Percentiles rank a stretch among this genome's conserved stretches.
Evolutionary conservation across 1,139 yeast genomes (phyloP).

Genomic region (Magnusiomyces ingens): DNA sequence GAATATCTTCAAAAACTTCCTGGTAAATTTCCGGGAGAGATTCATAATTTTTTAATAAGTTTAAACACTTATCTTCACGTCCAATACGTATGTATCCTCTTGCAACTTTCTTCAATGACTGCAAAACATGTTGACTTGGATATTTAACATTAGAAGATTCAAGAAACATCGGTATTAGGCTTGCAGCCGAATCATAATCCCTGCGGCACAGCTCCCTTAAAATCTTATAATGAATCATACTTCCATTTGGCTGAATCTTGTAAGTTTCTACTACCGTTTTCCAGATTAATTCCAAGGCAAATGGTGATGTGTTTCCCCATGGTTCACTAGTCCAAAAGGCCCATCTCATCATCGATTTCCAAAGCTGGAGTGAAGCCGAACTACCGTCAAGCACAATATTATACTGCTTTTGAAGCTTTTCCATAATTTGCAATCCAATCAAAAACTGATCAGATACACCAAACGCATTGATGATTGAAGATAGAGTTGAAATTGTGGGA

Average conservation of each 20-base stretch:
- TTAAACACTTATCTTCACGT: background rate
- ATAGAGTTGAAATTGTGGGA: constrained; percentile 27
- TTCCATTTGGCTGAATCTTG: constrained; percentile 16
- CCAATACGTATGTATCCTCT: constrained; percentile 2
- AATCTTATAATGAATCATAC: constrained; percentile 11
- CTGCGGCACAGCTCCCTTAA: constrained; percentile 2
- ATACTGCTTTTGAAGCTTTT: constrained; percentile 22
- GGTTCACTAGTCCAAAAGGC: constrained; percentile 24
- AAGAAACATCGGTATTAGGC: constrained; percentile 2
- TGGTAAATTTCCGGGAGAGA: background rate
- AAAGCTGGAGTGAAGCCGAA: constrained; percentile 21
- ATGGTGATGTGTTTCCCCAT: constrained; percentile 21
- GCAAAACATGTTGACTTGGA: background rate
- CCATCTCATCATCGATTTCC: constrained; percentile 29
- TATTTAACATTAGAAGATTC: background rate
- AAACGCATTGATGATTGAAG: constrained; percentile 30
- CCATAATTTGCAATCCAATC: constrained; percentile 26
- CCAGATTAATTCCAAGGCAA: constrained; percentile 28
- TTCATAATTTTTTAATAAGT: background rate
- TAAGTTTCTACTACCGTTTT: constrained; percentile 7
- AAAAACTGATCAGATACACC: constrained; percentile 25
- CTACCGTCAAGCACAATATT: constrained; percentile 20
- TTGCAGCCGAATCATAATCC: constrained; percentile 4
- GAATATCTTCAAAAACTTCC: background rate
- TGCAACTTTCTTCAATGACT: background rate